Conservation (phyloP, 352 stramenopile species). For the Globisporangium emineosum region DNA sequence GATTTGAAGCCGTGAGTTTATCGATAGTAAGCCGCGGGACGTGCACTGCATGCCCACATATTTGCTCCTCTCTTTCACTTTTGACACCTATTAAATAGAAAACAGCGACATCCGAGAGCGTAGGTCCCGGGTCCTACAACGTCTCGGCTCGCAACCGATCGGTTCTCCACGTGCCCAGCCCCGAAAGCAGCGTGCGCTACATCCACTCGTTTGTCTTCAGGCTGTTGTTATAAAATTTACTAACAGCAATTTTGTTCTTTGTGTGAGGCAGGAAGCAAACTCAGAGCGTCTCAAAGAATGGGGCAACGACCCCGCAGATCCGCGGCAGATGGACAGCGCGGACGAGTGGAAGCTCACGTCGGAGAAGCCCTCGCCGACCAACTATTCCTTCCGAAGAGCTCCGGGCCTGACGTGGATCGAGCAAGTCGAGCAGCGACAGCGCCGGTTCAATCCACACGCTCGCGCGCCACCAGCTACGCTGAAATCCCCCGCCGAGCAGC, state of each 20-base stretch:
- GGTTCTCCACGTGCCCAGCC: slow-evolving; percentile 5
- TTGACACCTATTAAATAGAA: slow-evolving; percentile 27
- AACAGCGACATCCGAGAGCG: slow-evolving; percentile 33
- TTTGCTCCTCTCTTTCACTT: too few relatives aligned
- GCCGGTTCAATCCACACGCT: slow-evolving; percentile 35
- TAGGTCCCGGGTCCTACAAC: slow-evolving; percentile 65
- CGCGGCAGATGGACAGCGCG: slow-evolving; percentile 46
- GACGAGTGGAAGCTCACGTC: slow-evolving; percentile 64
- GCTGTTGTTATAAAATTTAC: too few relatives aligned
- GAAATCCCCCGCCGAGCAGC: slow-evolving; percentile 24
- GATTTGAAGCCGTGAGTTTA: slow-evolving; percentile 39
- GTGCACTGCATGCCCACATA: not conserved
- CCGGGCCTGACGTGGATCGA: slow-evolving; percentile 63
- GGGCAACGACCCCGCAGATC: slow-evolving; percentile 31
- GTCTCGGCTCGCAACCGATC: slow-evolving; percentile 18
- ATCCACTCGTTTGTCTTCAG: not conserved
- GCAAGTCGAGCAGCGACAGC: slow-evolving; percentile 52
- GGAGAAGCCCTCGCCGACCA: slow-evolving; percentile 52
- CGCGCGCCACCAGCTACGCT: slow-evolving; percentile 9
- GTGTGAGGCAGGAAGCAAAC: slow-evolving; percentile 18
- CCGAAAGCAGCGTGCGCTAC: slow-evolving; percentile 4
- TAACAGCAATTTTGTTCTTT: too few relatives aligned
- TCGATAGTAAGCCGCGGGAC: not conserved
- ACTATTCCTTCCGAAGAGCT: slow-evolving; percentile 56
- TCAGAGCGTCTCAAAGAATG: slow-evolving; percentile 47